phyloP scores from a whole-genome alignment of 2,329 filamentous ascomycete genomes.

The Paracamarosporium sp. region DNA sequence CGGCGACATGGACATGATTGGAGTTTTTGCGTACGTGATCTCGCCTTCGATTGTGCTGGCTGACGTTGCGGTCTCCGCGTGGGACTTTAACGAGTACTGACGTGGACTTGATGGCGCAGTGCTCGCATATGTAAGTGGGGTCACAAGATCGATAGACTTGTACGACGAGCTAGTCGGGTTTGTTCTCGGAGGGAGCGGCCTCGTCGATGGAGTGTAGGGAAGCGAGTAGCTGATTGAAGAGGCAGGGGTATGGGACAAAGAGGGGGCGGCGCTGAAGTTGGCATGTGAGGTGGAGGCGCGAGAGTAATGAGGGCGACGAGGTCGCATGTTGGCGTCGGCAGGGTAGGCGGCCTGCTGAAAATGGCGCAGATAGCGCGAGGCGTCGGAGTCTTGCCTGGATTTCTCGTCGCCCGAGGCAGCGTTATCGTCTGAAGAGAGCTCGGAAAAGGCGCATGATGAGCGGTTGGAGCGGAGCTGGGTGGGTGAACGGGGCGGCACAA shows the following conservation, averaged over 20 bases:
- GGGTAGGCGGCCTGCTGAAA: conserved; percentile 42
- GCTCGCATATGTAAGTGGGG: conserved; percentile 38
- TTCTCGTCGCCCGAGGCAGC: conserved; percentile 31
- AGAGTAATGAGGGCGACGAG: conserved; percentile 42
- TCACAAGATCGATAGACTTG: conserved; percentile 54
- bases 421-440: conserved; percentile 49
- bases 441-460: conserved; percentile 51
- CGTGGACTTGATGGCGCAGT: conserved; percentile 43
- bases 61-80: conserved; percentile 39
- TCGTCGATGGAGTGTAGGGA: conserved; percentile 47
- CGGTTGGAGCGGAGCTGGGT: conserved; percentile 48
- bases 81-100: conserved; percentile 41
- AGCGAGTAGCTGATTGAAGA: conserved; percentile 54
- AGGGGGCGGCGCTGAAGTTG: conserved; percentile 49
- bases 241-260: conserved; percentile 55
- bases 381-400: conserved; percentile 44
- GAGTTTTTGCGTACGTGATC: conserved; percentile 45
- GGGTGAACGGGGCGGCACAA: conserved; percentile 56
- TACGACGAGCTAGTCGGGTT: conserved; percentile 48
- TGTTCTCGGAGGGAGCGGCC: conserved; percentile 48
- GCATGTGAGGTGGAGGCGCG: conserved; percentile 44
- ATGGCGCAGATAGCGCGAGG: conserved; percentile 50
- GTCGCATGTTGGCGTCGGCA: conserved; percentile 29
- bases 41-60: conserved; percentile 45
- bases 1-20: conserved; percentile 38